Base-by-base conservation (phyloP, 2,329 filamentous ascomycete species). In the Pseudonectria foliicola region DNA sequence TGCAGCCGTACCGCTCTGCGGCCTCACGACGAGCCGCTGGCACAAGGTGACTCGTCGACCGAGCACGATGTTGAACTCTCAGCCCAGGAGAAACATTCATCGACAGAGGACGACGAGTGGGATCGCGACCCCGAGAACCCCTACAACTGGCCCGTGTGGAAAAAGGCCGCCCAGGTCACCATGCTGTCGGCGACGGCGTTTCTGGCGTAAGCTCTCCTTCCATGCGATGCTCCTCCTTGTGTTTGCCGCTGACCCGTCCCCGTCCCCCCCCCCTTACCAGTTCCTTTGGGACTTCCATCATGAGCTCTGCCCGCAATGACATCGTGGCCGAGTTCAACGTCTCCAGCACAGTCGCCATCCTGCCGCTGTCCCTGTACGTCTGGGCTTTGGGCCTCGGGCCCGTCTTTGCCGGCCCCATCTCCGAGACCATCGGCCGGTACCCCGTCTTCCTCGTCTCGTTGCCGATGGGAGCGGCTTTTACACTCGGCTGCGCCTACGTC, bases 331-430 rank as follows among this genome's bases (percentile, higher is more conserved):
- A 73, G 6, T 83, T 83, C 51, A 44, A 63, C 29, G 64, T 80
- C 10, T 66, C 64, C 11, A 63, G 65, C 31, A 78, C 73, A 2
- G 63, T 67, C 7, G 71, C 77, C 1, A 60, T 82, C n/a, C 56
- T 82, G 0, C 71, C 73, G 0, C 54, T 82, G 1, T 70, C 77
- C 0, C 53, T 79, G 6, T 83, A 78, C 52, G 69, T 77, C 6
- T 56, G 80, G 8, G 77, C 76, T 1, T 63, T 82, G 0, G 74
- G 62, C 3, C 60, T 80, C 12, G 78, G 77, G 0, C 78, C 79
- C 6, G 57, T 80, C 32, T 42, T 78, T 11, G 72, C 71, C 8
- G 75, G 76, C 0, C 78, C 77, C 0, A 48, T 80, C 1, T 77
- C 71, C 31, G 79, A 82, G 49, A 69, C 64, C 0, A 56, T 72